Evolutionary conservation across 257 asterid genomes (phyloP).

Genomic region (Osmanthus fragrans): DNA sequence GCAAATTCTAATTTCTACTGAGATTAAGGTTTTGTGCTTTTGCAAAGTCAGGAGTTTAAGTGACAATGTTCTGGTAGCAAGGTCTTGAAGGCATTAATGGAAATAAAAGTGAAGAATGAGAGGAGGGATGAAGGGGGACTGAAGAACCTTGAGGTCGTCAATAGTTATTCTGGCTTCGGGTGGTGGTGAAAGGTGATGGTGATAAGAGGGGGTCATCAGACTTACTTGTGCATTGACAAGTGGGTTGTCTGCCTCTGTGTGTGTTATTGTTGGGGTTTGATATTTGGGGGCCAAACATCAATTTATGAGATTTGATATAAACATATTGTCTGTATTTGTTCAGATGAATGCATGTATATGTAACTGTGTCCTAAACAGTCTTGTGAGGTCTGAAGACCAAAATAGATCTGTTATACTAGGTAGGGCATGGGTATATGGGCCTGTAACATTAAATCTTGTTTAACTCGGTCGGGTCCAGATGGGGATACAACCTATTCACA

Average conservation of each 20-base stretch:
- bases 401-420: background rate
- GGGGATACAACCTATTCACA: background rate
- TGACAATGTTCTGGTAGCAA: background rate
- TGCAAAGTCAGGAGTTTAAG: background rate
- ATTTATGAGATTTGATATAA: background rate
- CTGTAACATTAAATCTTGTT: background rate
- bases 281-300: background rate
- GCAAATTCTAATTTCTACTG: background rate
- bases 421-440: background rate
- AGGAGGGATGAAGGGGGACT: background rate
- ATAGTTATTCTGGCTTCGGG: background rate
- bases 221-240: background rate
- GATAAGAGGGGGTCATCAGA: background rate
- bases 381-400: background rate
- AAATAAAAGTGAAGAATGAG: background rate
- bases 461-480: background rate
- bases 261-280: background rate
- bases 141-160: background rate
- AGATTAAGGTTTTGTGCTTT: background rate
- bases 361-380: background rate
- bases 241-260: background rate
- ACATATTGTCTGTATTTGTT: background rate
- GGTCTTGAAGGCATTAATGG: background rate
- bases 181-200: background rate
- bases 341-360: background rate